Evolutionary conservation across 2,329 filamentous ascomycete genomes (phyloP), one percentile per base, ranked within the genome.

Genomic region (Colletotrichum sp.): DNA sequence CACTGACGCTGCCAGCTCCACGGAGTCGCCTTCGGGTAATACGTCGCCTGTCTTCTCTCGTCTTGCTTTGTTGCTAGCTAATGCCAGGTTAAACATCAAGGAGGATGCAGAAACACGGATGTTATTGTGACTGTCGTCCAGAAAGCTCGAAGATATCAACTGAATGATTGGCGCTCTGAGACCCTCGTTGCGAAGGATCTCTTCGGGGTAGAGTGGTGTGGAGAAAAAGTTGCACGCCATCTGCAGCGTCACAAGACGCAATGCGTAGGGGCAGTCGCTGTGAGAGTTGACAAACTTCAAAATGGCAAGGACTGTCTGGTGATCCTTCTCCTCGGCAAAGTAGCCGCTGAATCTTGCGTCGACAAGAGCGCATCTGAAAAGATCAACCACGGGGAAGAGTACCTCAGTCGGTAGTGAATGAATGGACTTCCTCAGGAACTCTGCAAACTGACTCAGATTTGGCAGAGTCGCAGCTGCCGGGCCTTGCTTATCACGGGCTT

Each of bases 221-320:
- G 91, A 93, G 85, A 98, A 98, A 56, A 98, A 87, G 80, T 98
- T 98, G 85, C 95, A 97, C 2, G 92, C 90, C 80, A 96, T 90
- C 79, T 98, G 96, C 27, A 98, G 85, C 1, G 95, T 94, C 18
- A 98, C 95, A 3, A 98, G 91, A 16, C 95, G 93, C 2, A 97
- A 89, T 6, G 94, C 93, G 81, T 98, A 98, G 0, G 95, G 95
- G 55, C 93, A 94, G 1, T 86, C 84, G 10, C 86, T 81, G 36
- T 90, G 87, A 8, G 86, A 82, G 77, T 90, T 92, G 60, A 95
- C 90, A 48, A 91, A 85, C 5, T 89, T 84, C 5, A 95, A 82
- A 4, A 98, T 84, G 0, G 90, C 86, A 39, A 89, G 81, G 16
- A 96, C 86, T 0, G 94, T 95, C 68, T 86, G 84, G 73, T 94